phyloP scores from a whole-genome alignment of 2,329 filamentous ascomycete species.

The Aspergillus hortae region DNA sequence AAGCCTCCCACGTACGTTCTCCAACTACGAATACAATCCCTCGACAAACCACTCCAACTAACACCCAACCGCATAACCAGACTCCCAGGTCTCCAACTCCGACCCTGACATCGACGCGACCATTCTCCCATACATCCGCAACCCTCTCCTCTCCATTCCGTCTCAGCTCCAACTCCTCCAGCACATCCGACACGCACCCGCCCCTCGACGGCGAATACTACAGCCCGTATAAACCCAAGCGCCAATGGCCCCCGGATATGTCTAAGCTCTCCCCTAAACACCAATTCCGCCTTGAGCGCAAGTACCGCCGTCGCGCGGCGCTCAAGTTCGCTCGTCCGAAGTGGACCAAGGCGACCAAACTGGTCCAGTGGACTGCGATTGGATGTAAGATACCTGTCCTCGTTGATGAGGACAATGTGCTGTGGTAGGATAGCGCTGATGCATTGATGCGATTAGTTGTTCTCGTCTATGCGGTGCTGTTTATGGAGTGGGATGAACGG shows the following conservation, averaged over 20 bases:
- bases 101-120: not conserved
- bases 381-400: conserved; percentile 39
- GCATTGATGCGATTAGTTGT: conserved; percentile 28
- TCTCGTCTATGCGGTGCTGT: conserved; percentile 40
- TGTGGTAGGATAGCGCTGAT: not conserved
- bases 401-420: too few species aligned
- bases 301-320: conserved; percentile 59
- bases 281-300: conserved; percentile 65
- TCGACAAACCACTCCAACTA: not conserved
- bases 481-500: conserved; percentile 44
- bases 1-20: not conserved
- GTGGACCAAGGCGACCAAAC: conserved; percentile 56
- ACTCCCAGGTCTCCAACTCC: not conserved
- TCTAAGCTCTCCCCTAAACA: conserved; percentile 60
- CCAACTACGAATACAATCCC: not conserved
- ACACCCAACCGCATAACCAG: not conserved
- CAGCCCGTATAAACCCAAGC: conserved; percentile 59
- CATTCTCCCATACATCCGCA: conserved; percentile 6
- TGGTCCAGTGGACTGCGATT: conserved; percentile 55
- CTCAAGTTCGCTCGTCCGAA: conserved; percentile 58
- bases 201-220: conserved; percentile 29
- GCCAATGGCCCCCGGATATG: conserved; percentile 64
- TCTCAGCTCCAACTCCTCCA: conserved; percentile 15
- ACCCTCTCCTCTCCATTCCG: conserved; percentile 14
- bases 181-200: conserved; percentile 3